Evolutionary conservation across 2,329 filamentous ascomycete species (phyloP), one percentile per base, ranked within the genome.

Genomic region (Curvularia spicifera): DNA sequence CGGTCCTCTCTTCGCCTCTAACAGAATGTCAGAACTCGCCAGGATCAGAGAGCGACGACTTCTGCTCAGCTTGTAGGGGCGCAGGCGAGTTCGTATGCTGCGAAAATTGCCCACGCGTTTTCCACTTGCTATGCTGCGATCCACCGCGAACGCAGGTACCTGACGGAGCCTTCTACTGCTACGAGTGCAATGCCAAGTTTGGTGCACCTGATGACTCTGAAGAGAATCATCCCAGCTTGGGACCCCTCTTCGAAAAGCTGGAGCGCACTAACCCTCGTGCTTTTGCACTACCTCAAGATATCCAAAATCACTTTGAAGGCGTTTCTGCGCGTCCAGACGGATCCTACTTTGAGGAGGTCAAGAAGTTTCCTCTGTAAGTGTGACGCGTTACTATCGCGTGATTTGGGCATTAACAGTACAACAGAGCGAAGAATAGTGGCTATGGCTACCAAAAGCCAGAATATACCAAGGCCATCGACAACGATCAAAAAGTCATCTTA

Each of bases 61-160:
- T 90, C 72, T 99, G 94, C 80, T 89, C 89, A 61, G 87, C 92
- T 45, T 99, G 95, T 79, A 87, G 89, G 71, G 90, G 90, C 63
- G 90, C 87, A 66, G 94, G 94, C 56, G 87, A 92, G 67, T 85
- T 99, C 63, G 84, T 98, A 65, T 97, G 93, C 79, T 99, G 95
- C 78, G 95, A 98, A 79, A 91, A 90, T 62, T 99, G 95, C 79
- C 86, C 89, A 60, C 87, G 91, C 66, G 91, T 93, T 5, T 97
- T 96, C 78, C 95, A 98, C 78, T 92, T 95, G 74, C 84, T 86
- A 59, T 98, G 95, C 76, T 87, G 95, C 66, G 90, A 96, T 76
- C 93, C 94, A 61, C 89, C 91, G 39, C 81, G 70, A 52, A 53
- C 65, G 26, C 61, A 70, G 33, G 68, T 72, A 53, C 73, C 73